Evolutionary conservation across 75 land plant genomes (phyloP).

Genomic region (Cryptomeria japonica): DNA sequence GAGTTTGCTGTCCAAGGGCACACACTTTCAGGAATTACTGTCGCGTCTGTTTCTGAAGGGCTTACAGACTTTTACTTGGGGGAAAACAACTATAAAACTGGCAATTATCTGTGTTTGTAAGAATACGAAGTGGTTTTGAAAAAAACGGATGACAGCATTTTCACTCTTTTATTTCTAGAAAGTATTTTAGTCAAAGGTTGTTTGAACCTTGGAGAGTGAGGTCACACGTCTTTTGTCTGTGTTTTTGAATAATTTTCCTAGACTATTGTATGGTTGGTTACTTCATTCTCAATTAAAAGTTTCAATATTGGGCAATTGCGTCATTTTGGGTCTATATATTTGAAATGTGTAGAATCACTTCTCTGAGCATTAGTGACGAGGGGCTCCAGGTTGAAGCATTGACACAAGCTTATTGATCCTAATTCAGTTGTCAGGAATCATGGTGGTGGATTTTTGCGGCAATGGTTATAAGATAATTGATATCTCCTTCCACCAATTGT

Average conservation of each 20-base stretch:
- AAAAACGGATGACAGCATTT: background rate
- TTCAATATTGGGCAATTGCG: background rate
- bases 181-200: background rate
- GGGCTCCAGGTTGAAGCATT: background rate
- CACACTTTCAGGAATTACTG: constrained; percentile 70
- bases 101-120: constrained; percentile 56
- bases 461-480: background rate
- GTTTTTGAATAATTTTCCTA: background rate
- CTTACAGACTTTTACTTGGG: constrained; percentile 63
- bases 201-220: background rate
- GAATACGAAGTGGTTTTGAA: background rate
- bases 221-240: background rate
- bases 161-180: background rate
- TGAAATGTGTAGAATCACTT: background rate
- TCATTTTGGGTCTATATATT: constrained; percentile 2
- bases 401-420: background rate
- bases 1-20: constrained; percentile 62
- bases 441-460: background rate
- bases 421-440: background rate
- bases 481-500: background rate
- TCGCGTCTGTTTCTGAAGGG: constrained; percentile 71
- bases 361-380: background rate
- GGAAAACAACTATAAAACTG: constrained; percentile 58
- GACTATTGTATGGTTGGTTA: background rate
- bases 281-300: background rate